Conservation (phyloP, 495 filamentous ascomycete species). For the Penicillium mononematosum region DNA sequence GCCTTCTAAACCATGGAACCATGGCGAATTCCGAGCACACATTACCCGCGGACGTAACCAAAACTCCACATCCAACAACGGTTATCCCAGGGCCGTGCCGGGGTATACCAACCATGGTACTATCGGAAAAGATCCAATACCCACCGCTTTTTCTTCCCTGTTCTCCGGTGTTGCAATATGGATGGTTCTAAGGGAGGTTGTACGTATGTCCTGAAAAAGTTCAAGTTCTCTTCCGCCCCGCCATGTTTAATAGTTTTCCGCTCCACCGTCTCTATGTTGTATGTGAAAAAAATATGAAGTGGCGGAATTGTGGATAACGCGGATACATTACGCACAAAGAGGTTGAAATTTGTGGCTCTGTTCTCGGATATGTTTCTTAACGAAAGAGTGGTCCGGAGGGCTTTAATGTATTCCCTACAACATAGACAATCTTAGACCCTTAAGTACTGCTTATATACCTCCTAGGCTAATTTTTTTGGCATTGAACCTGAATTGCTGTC, state of each 20-base stretch:
- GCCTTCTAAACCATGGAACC: slow-evolving; percentile 11
- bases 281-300: slow-evolving; percentile 19
- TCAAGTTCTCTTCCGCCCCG: slow-evolving; percentile 18
- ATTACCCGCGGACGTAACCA: slow-evolving; percentile 11
- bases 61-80: slow-evolving; percentile 28
- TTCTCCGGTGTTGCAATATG: neutral
- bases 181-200: neutral
- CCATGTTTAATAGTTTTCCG: slow-evolving; percentile 17
- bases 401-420: neutral
- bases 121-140: neutral
- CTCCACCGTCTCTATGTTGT: slow-evolving; percentile 26
- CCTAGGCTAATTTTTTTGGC: neutral
- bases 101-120: slow-evolving; percentile 24
- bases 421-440: neutral
- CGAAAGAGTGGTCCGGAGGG: neutral
- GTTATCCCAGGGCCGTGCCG: slow-evolving; percentile 33
- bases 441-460: neutral
- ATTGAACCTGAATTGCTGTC: neutral
- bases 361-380: neutral
- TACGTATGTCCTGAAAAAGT: neutral
- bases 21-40: slow-evolving; percentile 18
- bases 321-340: slow-evolving; percentile 24
- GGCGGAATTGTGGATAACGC: slow-evolving; percentile 19
- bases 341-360: slow-evolving; percentile 2
- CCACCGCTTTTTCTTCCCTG: neutral